Base-by-base conservation (phyloP, 352 stramenopile genomes). In the Pythium rhizo-oryzae region DNA sequence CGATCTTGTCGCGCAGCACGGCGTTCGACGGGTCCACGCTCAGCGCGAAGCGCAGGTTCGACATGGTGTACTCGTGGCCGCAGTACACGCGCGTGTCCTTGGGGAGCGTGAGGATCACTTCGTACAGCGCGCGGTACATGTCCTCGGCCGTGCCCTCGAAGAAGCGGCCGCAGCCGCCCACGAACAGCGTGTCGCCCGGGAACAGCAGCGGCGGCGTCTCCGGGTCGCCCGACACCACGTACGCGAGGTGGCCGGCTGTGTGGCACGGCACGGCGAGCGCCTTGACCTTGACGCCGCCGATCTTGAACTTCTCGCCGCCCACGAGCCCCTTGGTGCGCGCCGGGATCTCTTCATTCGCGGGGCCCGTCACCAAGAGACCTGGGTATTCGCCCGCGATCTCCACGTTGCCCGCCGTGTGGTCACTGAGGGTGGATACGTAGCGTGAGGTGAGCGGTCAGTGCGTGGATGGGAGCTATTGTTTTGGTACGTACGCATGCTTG, bases 41-140 rank as follows among this genome's bases (percentile, higher is more conserved):
- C 47, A 98, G 70, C 5, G 96, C 96, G 62, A 98, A 99, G 30
- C 87, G 89, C 23, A 97, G 78, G 78, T 99, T 99, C 47, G 84
- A 84, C 81, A 94, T 80, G 1, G 95, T 98, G 69, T 99, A 98
- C 81, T 97, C 91, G 68, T 97, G 91, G 19, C 91, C 89, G 62
- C 89, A 96, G 73, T 96, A 97, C 18, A 97, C 83, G 41, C 86
- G 87, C 1, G 91, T 97, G 64, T 96, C 88, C 57, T 91, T 90
- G 8, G 87, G 89, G 9, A 97, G 75, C 25, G 80, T 92, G 11
- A 93, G 77, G 57, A 97, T 89, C 9, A 96, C 90, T 54, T 94
- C 87, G 64, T 94, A 94, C 51, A 97, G 71, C 8, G 89, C 90
- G 21, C 75, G 81, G 69, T 96, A 94, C 89, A 97, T 97, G 56